Conservation (phyloP, 306 rosid genomes). For the Clitoria ternatea region DNA sequence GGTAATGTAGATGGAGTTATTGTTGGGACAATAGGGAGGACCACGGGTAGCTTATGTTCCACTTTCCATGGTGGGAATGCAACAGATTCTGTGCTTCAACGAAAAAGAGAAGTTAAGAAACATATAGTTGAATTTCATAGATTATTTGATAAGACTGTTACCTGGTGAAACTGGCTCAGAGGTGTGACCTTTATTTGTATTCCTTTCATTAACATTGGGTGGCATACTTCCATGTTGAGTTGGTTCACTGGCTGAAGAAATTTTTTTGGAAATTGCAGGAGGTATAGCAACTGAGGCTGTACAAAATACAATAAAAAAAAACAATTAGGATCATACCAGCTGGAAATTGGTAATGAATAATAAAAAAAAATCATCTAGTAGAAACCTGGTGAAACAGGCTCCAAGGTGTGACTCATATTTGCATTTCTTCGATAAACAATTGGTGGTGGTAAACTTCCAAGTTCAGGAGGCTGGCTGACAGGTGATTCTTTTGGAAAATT, state of each 20-base stretch:
- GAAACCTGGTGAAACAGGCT: conserved; percentile 46
- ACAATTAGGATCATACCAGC: background rate
- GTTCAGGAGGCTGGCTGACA: conserved; percentile 29
- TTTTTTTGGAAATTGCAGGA: background rate
- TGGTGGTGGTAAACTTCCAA: conserved; percentile 37
- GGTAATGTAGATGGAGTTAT: conserved; percentile 38
- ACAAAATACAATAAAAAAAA: background rate
- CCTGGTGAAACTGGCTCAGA: conserved; percentile 26
- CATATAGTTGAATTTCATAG: conserved; percentile 5
- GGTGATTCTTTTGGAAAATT: conserved; percentile 44
- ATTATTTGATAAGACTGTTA: background rate
- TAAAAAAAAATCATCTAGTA: background rate
- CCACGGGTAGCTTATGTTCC: conserved; percentile 21
- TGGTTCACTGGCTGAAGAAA: conserved; percentile 1
- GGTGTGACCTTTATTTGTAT: background rate
- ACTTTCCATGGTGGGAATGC: conserved; percentile 35
- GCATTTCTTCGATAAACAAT: conserved; percentile 22
- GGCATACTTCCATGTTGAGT: conserved; percentile 19
- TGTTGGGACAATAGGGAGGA: conserved; percentile 24
- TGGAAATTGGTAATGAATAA: background rate
- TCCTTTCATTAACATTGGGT: conserved; percentile 2
- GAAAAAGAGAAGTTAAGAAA: background rate
- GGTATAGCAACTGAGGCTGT: conserved; percentile 34
- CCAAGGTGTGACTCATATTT: conserved; percentile 30
- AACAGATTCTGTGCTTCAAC: conserved; percentile 27